A percentile compares a stretch with the other conserved stretches of the same genome.
phyloP scores from a whole-genome alignment of 176 grass and related monocot genomes.

The Phyllostachys edulis region DNA sequence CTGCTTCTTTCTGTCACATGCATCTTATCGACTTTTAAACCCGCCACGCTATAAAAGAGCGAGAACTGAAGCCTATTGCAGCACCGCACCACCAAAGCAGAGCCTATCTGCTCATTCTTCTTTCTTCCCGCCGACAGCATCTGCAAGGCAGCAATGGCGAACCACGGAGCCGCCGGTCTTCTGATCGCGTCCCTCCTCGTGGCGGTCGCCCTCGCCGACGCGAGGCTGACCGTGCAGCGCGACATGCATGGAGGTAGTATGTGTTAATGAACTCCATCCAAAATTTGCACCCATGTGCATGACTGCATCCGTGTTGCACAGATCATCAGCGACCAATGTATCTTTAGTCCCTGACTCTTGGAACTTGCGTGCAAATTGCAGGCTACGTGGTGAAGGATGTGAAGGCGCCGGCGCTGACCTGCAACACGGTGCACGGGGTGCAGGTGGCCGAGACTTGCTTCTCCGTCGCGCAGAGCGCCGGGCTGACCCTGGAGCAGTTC shows the following conservation, averaged over 20 bases:
- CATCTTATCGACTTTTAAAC: background rate
- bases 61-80: background rate
- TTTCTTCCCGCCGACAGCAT: background rate
- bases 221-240: background rate
- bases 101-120: background rate
- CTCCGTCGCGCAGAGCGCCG: background rate
- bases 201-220: slow-evolving; percentile 11
- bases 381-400: background rate
- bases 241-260: background rate
- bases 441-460: slow-evolving; percentile 23
- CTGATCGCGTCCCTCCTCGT: slow-evolving; percentile 36
- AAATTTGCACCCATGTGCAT: background rate
- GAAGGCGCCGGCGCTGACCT: slow-evolving; percentile 12
- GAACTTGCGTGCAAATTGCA: background rate
- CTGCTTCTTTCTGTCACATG: background rate
- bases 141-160: slow-evolving; percentile 33
- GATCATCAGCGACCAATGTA: background rate
- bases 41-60: background rate
- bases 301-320: background rate
- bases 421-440: slow-evolving; percentile 38
- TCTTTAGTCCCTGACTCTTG: background rate
- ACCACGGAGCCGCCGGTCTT: slow-evolving; percentile 17
- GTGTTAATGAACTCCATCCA: background rate
- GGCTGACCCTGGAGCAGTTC: slow-evolving; percentile 1
- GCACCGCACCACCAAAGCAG: background rate